Base-by-base conservation (phyloP, 441 rosid genomes). In the Daphne laureola region DNA sequence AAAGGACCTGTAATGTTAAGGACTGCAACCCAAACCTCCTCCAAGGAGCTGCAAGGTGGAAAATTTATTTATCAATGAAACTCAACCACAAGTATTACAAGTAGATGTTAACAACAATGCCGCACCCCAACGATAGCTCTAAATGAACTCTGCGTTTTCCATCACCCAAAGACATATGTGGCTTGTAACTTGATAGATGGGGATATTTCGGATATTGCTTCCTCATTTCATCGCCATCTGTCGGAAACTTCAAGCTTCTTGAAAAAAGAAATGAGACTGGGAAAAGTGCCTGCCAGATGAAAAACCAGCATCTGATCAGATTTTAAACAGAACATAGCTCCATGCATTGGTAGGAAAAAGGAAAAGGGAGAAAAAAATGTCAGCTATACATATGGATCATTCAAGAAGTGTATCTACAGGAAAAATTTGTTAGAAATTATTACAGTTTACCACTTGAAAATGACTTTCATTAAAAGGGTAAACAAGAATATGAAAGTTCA, bases 21-120 rank as follows among this genome's bases (percentile, higher is more conserved):
- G 57, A 87, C 94, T 35, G 95, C 71, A 69, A 90, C 97, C 96
- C 97, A 93, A 16, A 93, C 82, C 75, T 90, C 97, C 64, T 85
- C 72, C 54, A 87, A 74, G 59, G 90, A 82, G 46, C 99, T 93
- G 82, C 66, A 75, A 78, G 14, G 42, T 53, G 35, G 58, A 59
- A 49, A 46, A 53, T 43, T 43, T 43, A 50, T 21, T 60, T 26
- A 23, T 40, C 31, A 11, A 49, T 25, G 21, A 47, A 47, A 46
- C 48, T 47, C 14, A 18, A 38, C 36, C 25, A 46, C 16, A 49
- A 27, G 12, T 18, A 21, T 17, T 31, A 21, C n/a, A n/a, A n/a
- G 25, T 55, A 21, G 17, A 56, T 9, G 53, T 26, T 17, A 31
- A 18, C 13, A 53, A 49, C 12, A n/a, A n/a, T n/a, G n/a, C n/a